Conservation (phyloP, 306 rosid species). For the Abrus pulchellus region DNA sequence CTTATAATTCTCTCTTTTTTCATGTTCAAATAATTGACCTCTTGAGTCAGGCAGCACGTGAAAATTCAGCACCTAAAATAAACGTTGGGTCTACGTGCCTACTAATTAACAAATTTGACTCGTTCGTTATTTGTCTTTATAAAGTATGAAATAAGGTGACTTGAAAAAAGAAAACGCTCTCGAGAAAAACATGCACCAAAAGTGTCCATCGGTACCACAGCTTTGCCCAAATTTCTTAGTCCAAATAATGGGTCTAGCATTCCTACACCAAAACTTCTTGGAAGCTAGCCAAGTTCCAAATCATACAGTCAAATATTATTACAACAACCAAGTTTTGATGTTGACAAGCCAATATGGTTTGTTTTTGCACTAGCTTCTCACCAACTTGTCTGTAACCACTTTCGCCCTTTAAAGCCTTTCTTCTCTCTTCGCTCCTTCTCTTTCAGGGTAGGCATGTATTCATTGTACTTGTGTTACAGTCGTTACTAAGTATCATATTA, state of each 20-base stretch:
- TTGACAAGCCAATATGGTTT: background rate
- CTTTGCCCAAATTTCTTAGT: conserved; percentile 11
- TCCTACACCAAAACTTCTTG: background rate
- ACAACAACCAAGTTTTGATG: too few relatives aligned
- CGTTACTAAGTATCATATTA: background rate
- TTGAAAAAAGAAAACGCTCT: background rate
- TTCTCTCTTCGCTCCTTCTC: background rate
- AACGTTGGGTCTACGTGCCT: background rate
- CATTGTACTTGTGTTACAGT: background rate
- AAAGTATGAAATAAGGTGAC: background rate
- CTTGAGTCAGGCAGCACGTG: background rate
- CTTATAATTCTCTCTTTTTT: background rate
- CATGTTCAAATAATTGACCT: conserved; percentile 1
- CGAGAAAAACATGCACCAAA: conserved; percentile 40
- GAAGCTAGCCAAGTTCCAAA: background rate
- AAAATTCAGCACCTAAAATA: conserved; percentile 25
- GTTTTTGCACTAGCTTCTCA: background rate
- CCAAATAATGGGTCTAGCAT: conserved; percentile 30
- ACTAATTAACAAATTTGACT: background rate
- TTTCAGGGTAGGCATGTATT: background rate
- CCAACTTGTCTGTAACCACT: conserved; percentile 14
- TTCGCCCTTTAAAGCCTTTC: background rate
- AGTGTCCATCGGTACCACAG: background rate
- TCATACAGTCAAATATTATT: background rate
- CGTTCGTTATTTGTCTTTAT: background rate